phyloP scores from a whole-genome alignment of 2,329 filamentous ascomycete species.

The Chaetomiaceae sp. region DNA sequence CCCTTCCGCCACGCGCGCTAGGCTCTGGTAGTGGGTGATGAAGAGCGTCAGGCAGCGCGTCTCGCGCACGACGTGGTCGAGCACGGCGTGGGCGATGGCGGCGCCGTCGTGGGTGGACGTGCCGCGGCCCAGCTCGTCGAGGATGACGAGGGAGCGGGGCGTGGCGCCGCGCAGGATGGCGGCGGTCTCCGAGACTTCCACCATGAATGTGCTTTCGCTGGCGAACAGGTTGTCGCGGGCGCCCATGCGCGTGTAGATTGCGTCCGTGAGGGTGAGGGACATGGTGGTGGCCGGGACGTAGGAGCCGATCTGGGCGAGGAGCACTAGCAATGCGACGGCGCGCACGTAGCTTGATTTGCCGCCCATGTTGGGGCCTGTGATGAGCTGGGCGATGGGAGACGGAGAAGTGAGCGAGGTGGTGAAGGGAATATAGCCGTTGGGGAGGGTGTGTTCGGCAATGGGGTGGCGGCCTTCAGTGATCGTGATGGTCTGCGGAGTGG shows the following conservation, averaged over 20 bases:
- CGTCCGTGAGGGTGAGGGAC: conserved; percentile 76
- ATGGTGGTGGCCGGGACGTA: conserved; percentile 81
- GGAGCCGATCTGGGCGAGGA: conserved; percentile 92
- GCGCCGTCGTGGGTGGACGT: conserved; percentile 95
- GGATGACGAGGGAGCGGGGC: conserved; percentile 76
- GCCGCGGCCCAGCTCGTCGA: conserved; percentile 91
- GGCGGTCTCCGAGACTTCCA: conserved; percentile 88
- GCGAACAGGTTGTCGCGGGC: conserved; percentile 94
- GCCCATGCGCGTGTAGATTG: conserved; percentile 92
- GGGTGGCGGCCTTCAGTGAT: conserved; percentile 79
- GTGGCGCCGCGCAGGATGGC: conserved; percentile 88
- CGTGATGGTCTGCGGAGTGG: conserved; percentile 61
- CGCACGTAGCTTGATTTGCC: conserved; percentile 98
- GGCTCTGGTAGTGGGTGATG: conserved; percentile 94
- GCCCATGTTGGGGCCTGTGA: conserved; percentile 98
- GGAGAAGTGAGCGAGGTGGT: conserved; percentile 67
- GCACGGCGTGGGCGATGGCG: conserved; percentile 87
- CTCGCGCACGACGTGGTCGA: conserved; percentile 75
- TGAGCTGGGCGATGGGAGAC: conserved; percentile 68
- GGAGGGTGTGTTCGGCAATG: conserved; percentile 88
- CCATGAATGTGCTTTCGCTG: conserved; percentile 96
- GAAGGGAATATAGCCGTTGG: conserved; percentile 88
- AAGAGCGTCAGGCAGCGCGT: conserved; percentile 79
- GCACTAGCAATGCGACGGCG: conserved; percentile 81
- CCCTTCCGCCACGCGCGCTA: conserved; percentile 65